These are phyloP conservation scores for Fusarium nanum DNA, from an alignment of 2,329 filamentous ascomycete genomes.

Conservation along the genomic window DNA sequence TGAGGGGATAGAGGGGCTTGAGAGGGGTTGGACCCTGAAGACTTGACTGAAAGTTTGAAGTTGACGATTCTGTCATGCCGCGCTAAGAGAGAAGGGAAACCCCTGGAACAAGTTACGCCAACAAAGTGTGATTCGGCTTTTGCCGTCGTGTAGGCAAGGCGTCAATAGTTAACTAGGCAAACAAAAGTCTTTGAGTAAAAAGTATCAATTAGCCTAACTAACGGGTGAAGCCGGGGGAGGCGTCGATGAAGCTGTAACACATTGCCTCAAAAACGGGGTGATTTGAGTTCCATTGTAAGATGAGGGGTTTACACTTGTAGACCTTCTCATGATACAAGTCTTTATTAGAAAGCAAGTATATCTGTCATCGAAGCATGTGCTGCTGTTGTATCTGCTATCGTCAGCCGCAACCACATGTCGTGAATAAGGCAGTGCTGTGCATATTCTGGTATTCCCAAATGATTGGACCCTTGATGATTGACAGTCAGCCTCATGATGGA, in stretches of 20 bases:
- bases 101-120: constrained; percentile 21
- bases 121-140: constrained; percentile 11
- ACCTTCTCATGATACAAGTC: constrained; percentile 1
- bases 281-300: background rate
- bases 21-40: constrained; percentile 27
- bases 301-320: constrained; percentile 7
- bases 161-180: constrained; percentile 17
- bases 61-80: constrained; percentile 17
- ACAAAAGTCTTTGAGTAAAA: constrained; percentile 12
- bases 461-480: constrained; percentile 28
- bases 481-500: constrained; percentile 41
- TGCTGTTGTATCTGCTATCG: background rate
- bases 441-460: constrained; percentile 9
- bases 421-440: constrained; percentile 1
- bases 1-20: constrained; percentile 20
- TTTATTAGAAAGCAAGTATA: constrained; percentile 4
- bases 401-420: background rate
- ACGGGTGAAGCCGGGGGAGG: constrained; percentile 12
- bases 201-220: background rate
- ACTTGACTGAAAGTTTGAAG: constrained; percentile 15
- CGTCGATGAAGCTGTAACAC: constrained; percentile 11
- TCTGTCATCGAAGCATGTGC: background rate
- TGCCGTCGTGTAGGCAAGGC: constrained; percentile 2
- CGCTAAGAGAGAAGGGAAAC: constrained; percentile 25
- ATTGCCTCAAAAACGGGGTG: constrained; percentile 16